Evolutionary conservation across 306 rosid species (phyloP).

Genomic region (Acmispon strigosus): DNA sequence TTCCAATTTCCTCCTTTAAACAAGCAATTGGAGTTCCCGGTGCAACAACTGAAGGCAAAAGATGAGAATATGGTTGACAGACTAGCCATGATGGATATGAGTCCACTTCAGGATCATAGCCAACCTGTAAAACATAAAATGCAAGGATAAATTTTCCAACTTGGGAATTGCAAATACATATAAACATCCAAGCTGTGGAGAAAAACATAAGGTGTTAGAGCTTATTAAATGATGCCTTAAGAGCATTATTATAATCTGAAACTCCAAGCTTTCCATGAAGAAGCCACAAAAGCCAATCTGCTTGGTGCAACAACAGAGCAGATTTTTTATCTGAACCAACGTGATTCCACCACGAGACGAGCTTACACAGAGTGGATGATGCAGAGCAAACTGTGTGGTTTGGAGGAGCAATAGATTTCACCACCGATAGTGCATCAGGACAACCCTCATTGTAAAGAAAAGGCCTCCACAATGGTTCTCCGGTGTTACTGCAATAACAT

Average conservation of each 20-base stretch:
- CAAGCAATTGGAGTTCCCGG: constrained; percentile 77
- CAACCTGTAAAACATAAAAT: constrained; percentile 55
- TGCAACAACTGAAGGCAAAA: constrained; percentile 69
- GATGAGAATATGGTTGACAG: constrained; percentile 62
- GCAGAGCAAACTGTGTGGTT: constrained; percentile 90
- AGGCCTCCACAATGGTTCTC: constrained; percentile 70
- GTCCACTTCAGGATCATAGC: constrained; percentile 88
- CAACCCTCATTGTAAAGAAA: constrained; percentile 79
- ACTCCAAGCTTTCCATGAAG: constrained; percentile 89
- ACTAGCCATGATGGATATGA: constrained; percentile 83
- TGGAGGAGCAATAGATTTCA: constrained; percentile 79
- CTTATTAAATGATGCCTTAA: constrained; percentile 47
- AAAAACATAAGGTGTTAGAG: neutral
- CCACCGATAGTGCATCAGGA: constrained; percentile 65
- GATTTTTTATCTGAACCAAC: constrained; percentile 36
- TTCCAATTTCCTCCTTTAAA: constrained; percentile 56
- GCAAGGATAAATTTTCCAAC: neutral
- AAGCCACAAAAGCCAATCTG: constrained; percentile 93
- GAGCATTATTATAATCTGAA: constrained; percentile 86
- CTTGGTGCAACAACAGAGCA: constrained; percentile 82
- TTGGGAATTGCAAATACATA: neutral
- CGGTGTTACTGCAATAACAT: constrained; percentile 54
- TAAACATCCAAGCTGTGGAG: neutral
- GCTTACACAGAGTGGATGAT: constrained; percentile 82
- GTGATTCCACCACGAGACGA: constrained; percentile 78